Evolutionary conservation across 441 rosid species (phyloP).

Genomic region (Cnidoscolus chayamansa): DNA sequence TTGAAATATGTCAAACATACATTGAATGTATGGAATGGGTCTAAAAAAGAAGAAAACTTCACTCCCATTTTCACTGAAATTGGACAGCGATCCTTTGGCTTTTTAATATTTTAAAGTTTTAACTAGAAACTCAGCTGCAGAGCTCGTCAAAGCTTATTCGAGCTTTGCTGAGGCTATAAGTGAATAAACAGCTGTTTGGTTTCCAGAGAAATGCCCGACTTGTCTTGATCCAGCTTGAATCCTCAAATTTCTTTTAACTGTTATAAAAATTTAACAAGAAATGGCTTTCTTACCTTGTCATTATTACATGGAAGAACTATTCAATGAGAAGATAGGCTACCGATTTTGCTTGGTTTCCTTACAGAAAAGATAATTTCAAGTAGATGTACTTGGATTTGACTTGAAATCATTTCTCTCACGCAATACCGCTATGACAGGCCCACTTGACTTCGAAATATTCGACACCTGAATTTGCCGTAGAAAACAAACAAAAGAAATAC

Average conservation of each 20-base stretch:
- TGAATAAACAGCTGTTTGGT: neutral
- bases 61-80: neutral
- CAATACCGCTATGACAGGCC: no score
- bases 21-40: slow-evolving; percentile 16
- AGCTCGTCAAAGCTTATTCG: neutral
- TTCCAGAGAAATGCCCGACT: neutral
- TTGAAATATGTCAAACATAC: slow-evolving; percentile 14
- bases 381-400: no score
- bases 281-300: no score
- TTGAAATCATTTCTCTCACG: no score
- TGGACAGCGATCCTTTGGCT: neutral
- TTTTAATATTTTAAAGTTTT: neutral
- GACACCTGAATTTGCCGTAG: no score
- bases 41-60: neutral
- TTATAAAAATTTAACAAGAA: no score
- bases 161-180: neutral
- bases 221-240: neutral
- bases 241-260: neutral
- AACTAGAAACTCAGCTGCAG: neutral
- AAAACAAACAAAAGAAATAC: no score
- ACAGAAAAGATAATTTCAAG: no score
- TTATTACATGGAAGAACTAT: no score
- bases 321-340: no score
- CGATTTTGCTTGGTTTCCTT: no score
- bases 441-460: no score